Base-by-base conservation (phyloP, 2,329 filamentous ascomycete species). In the Pestalotiopsis sp. region DNA sequence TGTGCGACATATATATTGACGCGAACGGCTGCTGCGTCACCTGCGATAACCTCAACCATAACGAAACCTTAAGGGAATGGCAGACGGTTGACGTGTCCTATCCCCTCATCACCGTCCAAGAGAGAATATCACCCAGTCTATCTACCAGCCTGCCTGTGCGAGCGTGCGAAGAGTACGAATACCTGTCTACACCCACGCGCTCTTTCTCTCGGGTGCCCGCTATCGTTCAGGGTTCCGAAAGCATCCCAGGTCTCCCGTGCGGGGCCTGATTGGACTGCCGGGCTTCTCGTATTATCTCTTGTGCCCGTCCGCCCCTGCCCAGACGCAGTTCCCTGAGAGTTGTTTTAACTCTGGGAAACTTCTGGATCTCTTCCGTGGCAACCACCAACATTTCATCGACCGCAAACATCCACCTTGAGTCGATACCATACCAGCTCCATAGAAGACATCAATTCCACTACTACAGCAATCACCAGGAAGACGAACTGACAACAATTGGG, bases 21-120 rank as follows among this genome's bases (percentile, higher is more conserved):
- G 61, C n/a, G 56, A 35, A 59, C 56, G 26, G 38, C n/a, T 55
- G 62, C 48, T 65, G 62, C 62, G 62, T 65, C 62, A 65, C 62
- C 44, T 65, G 24, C 20, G 48, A 65, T 22, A 65, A 57, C 39
- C 62, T 30, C 30, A 39, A 65, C 62, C 62, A 65, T 24, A 52
- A 22, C 52, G 26, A 65, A 65, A 55, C 62, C 26, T 64, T 55
- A 40, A 57, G 20, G 14, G 56, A 17, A n/a, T 17, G 30, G 26
- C 58, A 39, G 44, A 22, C 5, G 44, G 22, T 52, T n/a, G 6
- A 52, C 44, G 44, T 52, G 44, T 52, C 44, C 44, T 52, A 52
- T 52, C 17, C 44, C 17, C n/a, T n/a, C 44, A 52, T 52, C n/a
- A 35, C 44, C 6, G 44, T 22, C 44, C 17, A n/a, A n/a, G 44